Percentiles rank a stretch among this genome's conserved stretches.
Conservation (phyloP, 495 filamentous ascomycete species). For the Aspergillus steynii region DNA sequence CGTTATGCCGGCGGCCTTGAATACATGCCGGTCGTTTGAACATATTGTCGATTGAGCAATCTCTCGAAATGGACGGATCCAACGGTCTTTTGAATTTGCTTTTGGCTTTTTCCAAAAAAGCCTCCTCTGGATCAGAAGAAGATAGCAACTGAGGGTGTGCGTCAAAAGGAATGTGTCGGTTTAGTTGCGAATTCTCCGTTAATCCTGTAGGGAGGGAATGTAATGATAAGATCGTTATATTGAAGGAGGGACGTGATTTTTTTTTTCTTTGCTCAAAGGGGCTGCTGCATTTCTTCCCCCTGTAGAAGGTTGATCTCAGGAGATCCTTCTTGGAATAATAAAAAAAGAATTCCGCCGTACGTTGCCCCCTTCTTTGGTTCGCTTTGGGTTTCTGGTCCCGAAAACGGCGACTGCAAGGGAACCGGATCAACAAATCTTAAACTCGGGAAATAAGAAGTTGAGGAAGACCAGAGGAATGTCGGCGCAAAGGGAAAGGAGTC, state of each 20-base stretch:
- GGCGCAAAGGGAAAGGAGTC: background rate
- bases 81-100: background rate
- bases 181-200: conserved; percentile 18
- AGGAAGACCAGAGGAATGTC: background rate
- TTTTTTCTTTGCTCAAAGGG: conserved; percentile 18
- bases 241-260: conserved; percentile 14
- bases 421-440: conserved; percentile 4
- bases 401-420: conserved; percentile 12
- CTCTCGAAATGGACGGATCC: background rate
- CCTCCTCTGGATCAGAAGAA: conserved; percentile 11
- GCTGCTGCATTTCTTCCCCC: conserved; percentile 26
- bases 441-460: background rate
- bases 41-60: conserved; percentile 28
- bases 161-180: conserved; percentile 22
- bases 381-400: background rate
- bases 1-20: conserved; percentile 35
- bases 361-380: conserved; percentile 11
- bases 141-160: conserved; percentile 12
- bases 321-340: background rate
- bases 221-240: conserved; percentile 24
- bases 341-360: background rate
- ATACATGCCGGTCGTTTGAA: conserved; percentile 41
- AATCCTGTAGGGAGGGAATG: conserved; percentile 27
- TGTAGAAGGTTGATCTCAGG: conserved; percentile 11
- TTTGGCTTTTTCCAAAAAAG: background rate